Conservation (phyloP, 2,329 filamentous ascomycete genomes). For the Alternaria triticina region DNA sequence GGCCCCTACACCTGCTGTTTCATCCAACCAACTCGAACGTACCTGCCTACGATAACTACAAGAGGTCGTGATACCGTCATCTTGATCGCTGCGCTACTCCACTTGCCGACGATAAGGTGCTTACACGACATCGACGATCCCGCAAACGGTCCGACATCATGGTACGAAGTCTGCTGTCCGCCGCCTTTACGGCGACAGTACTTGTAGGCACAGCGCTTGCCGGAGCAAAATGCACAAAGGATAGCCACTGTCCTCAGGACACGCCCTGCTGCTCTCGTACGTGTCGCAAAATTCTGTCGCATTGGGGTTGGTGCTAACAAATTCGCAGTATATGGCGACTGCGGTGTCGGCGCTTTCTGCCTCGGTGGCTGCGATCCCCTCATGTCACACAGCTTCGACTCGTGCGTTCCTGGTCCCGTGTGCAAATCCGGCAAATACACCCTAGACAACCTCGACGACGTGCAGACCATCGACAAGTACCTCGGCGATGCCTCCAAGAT, state of each 20-base stretch:
- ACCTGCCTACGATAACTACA: background rate
- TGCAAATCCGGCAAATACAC: constrained; percentile 78
- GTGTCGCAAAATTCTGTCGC: constrained; percentile 15
- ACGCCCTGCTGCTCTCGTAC: constrained; percentile 51
- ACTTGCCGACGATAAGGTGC: constrained; percentile 9
- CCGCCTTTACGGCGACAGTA: constrained; percentile 37
- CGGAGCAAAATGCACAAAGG: constrained; percentile 51
- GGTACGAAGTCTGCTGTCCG: constrained; percentile 37
- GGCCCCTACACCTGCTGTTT: background rate
- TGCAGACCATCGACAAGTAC: constrained; percentile 78
- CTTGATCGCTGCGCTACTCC: constrained; percentile 36
- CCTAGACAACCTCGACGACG: constrained; percentile 73
- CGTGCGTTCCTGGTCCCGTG: constrained; percentile 83
- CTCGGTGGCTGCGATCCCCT: constrained; percentile 92
- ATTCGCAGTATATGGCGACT: constrained; percentile 81
- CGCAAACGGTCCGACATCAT: constrained; percentile 29
- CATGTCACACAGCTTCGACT: constrained; percentile 80
- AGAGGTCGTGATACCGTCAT: constrained; percentile 3
- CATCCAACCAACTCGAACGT: constrained; percentile 8
- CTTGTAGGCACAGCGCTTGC: constrained; percentile 35
- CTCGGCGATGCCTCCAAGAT: constrained; percentile 79
- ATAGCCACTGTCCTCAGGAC: constrained; percentile 70
- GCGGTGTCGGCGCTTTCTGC: constrained; percentile 92
- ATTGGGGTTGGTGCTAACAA: constrained; percentile 27
- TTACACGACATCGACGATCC: constrained; percentile 38